These are phyloP conservation scores for Atkinsonella texensis DNA, from an alignment of 2,329 filamentous ascomycete species.

Conservation along the genomic window DNA sequence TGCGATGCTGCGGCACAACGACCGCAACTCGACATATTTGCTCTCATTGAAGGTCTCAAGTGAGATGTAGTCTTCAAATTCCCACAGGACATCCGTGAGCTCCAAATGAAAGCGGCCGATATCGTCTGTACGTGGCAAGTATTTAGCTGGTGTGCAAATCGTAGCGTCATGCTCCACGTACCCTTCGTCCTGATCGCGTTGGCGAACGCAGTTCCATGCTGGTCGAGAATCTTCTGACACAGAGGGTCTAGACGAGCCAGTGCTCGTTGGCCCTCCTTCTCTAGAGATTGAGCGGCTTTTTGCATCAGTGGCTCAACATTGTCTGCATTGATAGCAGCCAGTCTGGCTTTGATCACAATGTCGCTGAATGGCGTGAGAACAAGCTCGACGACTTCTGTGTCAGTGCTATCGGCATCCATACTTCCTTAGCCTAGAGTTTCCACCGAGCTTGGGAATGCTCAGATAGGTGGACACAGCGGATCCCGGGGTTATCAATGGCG, in stretches of 20 bases:
- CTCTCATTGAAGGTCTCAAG: slow-evolving; percentile 35
- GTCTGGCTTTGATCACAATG: slow-evolving; percentile 37
- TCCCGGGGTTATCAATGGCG: neutral
- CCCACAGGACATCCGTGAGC: slow-evolving; percentile 40
- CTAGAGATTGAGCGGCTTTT: slow-evolving; percentile 33
- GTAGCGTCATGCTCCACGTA: slow-evolving; percentile 16
- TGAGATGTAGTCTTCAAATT: slow-evolving; percentile 43
- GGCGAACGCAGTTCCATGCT: slow-evolving; percentile 38
- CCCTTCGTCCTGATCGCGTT: slow-evolving; percentile 41
- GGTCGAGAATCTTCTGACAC: slow-evolving; percentile 33
- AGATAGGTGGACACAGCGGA: neutral
- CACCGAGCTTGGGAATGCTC: neutral
- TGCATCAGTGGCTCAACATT: slow-evolving; percentile 31
- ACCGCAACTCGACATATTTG: slow-evolving; percentile 36
- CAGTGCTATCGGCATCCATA: slow-evolving; percentile 16
- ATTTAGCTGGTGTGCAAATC: neutral
- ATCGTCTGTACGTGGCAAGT: slow-evolving; percentile 25
- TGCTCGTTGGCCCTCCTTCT: slow-evolving; percentile 36
- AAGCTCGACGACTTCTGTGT: slow-evolving; percentile 27
- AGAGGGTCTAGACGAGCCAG: slow-evolving; percentile 40
- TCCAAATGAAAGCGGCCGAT: slow-evolving; percentile 35
- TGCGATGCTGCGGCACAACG: slow-evolving; percentile 35
- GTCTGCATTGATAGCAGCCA: slow-evolving; percentile 34
- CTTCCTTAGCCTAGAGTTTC: neutral
- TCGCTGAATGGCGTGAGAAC: slow-evolving; percentile 40